phyloP scores from a whole-genome alignment of 768 basidiomycete species.

The Mycena pura region DNA sequence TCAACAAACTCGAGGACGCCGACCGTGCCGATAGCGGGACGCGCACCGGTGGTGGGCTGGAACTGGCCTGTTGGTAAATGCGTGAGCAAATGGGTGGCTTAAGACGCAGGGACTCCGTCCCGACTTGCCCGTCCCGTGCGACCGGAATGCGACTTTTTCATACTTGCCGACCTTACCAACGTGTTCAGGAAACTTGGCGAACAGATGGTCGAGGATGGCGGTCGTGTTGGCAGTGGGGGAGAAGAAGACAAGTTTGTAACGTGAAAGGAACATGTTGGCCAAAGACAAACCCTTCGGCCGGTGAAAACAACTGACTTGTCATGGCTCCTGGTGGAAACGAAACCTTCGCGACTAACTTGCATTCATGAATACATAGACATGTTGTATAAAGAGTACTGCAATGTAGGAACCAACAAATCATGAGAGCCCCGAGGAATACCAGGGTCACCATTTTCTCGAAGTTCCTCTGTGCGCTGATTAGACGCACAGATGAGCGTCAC shows the following conservation, averaged over 20 bases:
- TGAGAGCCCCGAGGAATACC: slow-evolving; percentile 13
- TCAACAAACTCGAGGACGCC: slow-evolving; percentile 56
- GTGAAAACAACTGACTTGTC: neutral
- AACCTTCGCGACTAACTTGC: neutral
- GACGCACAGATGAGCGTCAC: slow-evolving; percentile 18
- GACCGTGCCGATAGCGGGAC: slow-evolving; percentile 50
- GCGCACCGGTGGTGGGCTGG: slow-evolving; percentile 46
- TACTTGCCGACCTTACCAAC: slow-evolving; percentile 62
- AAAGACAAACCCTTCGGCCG: neutral
- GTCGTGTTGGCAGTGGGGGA: slow-evolving; percentile 49
- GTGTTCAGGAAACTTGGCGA: slow-evolving; percentile 49
- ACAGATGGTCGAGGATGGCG: slow-evolving; percentile 50
- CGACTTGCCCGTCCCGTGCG: slow-evolving; percentile 54
- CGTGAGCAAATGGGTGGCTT: no score
- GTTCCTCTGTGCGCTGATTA: slow-evolving; percentile 23
- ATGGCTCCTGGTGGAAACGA: neutral
- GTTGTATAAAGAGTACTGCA: neutral
- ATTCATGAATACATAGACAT: neutral
- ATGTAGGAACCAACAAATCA: slow-evolving; percentile 22
- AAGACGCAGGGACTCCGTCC: no score
- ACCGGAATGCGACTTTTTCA: slow-evolving; percentile 60
- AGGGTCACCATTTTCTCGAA: slow-evolving; percentile 14
- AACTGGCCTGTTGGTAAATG: slow-evolving; percentile 49
- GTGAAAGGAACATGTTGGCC: slow-evolving; percentile 20
- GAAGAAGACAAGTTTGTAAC: slow-evolving; percentile 64